Conservation (phyloP, 2,329 filamentous ascomycete genomes). For the Scytalidium lignicola region DNA sequence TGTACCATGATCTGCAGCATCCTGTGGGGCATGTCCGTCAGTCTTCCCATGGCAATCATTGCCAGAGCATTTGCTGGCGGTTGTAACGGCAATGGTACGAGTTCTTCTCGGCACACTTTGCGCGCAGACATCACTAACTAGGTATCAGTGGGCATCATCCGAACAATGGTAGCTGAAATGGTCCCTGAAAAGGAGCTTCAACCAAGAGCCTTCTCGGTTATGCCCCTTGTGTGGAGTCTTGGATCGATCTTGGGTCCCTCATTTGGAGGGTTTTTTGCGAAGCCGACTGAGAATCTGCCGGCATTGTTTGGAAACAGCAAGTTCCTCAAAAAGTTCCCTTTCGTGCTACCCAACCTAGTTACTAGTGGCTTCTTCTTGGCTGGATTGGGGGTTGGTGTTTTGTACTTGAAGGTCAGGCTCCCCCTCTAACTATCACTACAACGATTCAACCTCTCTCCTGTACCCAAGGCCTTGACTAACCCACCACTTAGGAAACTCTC, state of each 20-base stretch:
- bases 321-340: constrained; percentile 75
- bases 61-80: constrained; percentile 75
- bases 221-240: constrained; percentile 87
- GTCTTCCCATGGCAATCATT: constrained; percentile 71
- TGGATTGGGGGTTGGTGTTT: constrained; percentile 65
- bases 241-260: constrained; percentile 84
- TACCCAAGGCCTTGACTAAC: constrained; percentile 3
- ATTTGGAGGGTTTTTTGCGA: constrained; percentile 81
- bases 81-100: constrained; percentile 74
- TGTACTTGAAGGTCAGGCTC: constrained; percentile 66
- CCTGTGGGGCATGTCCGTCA: constrained; percentile 78
- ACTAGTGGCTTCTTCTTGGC: constrained; percentile 71
- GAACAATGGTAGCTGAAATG: constrained; percentile 90
- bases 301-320: constrained; percentile 58
- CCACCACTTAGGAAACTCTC: constrained; percentile 62
- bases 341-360: constrained; percentile 77
- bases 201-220: constrained; percentile 83
- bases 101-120: background rate
- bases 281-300: constrained; percentile 72
- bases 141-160: constrained; percentile 70
- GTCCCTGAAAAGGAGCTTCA: constrained; percentile 83
- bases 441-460: background rate
- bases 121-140: constrained; percentile 13
- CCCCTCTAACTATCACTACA: too few relatives aligned
- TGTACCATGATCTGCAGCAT: constrained; percentile 79